Conservation (phyloP, 1,139 yeast genomes). For the Arxiozyma telluris region DNA sequence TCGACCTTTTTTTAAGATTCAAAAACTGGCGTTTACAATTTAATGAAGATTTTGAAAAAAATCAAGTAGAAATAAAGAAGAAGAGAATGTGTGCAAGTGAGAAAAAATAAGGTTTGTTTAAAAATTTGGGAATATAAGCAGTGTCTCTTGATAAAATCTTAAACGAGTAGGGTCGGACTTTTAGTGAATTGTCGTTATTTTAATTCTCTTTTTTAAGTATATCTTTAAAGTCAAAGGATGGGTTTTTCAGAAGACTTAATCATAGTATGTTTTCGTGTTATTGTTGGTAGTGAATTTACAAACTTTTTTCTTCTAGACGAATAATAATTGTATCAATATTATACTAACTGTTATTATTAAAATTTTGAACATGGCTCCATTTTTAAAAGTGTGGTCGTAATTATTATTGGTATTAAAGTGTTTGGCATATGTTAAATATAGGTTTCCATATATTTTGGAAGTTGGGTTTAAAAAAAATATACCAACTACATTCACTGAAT, state of each 20-base stretch:
- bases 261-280: slow-evolving; percentile 10
- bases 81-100: too few species aligned
- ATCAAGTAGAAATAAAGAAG: not conserved
- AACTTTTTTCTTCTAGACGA: not conserved
- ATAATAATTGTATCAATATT: too few species aligned
- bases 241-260: slow-evolving; percentile 11
- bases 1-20: too few species aligned
- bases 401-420: slow-evolving; percentile 9
- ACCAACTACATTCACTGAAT: not conserved
- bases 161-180: not conserved
- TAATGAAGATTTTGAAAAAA: not conserved
- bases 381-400: not conserved
- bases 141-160: too few species aligned
- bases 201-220: not conserved
- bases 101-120: not conserved
- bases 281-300: not conserved
- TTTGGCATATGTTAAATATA: slow-evolving; percentile 16
- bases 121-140: not conserved
- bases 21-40: not conserved
- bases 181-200: too few species aligned
- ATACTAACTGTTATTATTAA: not conserved
- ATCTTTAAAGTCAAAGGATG: not conserved
- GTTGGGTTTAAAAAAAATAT: not conserved
- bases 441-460: slow-evolving; percentile 10
- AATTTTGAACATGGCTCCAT: not conserved